Percentiles rank a stretch among this genome's conserved stretches.
Evolutionary conservation across 768 basidiomycete species (phyloP).

Genomic region (Mycena metata): DNA sequence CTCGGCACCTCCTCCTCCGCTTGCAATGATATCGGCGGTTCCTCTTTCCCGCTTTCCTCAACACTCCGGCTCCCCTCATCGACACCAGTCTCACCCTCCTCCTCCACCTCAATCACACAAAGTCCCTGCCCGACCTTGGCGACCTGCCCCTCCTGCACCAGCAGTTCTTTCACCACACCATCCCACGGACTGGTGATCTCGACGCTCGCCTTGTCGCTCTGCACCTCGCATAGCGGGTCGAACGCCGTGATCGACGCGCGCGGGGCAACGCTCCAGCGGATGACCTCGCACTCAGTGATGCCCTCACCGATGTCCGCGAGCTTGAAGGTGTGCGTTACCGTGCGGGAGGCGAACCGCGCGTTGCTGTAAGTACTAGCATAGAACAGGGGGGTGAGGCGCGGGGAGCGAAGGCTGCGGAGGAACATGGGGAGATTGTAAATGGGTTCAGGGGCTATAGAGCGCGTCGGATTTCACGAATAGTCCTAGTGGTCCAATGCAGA

Average conservation of each 20-base stretch:
- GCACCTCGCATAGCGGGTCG: constrained; percentile 85
- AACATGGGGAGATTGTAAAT: constrained; percentile 43
- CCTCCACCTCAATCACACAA: constrained; percentile 86
- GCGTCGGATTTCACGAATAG: no score
- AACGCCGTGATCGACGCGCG: constrained; percentile 68
- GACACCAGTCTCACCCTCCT: constrained; percentile 54
- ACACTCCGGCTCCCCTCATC: constrained; percentile 33
- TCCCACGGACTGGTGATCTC: constrained; percentile 92
- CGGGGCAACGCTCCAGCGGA: constrained; percentile 82
- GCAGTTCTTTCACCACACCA: constrained; percentile 77
- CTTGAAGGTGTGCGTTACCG: constrained; percentile 67
- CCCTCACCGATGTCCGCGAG: constrained; percentile 92
- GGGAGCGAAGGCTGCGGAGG: constrained; percentile 47
- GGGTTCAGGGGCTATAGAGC: no score
- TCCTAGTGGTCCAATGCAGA: no score
- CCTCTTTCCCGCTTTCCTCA: background rate
- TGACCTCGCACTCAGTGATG: constrained; percentile 91
- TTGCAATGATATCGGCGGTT: constrained; percentile 45
- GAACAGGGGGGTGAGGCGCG: constrained; percentile 8
- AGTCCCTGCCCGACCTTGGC: constrained; percentile 86
- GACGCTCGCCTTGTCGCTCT: constrained; percentile 92
- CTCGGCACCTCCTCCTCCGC: constrained; percentile 63
- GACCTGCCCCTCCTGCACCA: constrained; percentile 85
- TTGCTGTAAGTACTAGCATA: background rate
- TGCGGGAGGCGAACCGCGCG: constrained; percentile 19